These are phyloP conservation scores for Botrytis sinoallii DNA, from an alignment of 2,329 filamentous ascomycete species.

Conservation along the genomic window DNA sequence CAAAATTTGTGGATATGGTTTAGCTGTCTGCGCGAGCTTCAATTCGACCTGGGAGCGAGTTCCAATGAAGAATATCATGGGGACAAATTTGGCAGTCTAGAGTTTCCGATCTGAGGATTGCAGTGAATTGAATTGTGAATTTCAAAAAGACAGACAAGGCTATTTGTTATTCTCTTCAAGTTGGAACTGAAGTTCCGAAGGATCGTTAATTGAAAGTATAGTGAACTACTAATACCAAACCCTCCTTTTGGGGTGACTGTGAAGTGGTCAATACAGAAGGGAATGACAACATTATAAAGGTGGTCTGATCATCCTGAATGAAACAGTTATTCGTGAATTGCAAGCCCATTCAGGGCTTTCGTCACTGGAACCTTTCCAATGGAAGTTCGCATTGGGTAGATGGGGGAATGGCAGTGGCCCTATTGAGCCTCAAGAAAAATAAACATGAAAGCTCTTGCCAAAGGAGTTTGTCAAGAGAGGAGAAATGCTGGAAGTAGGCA, in stretches of 20 bases:
- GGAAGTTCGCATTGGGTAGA: not conserved
- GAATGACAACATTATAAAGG: not conserved
- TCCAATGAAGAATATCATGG: no score
- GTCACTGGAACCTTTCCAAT: not conserved
- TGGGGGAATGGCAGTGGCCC: not conserved
- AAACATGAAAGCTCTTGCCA: no score
- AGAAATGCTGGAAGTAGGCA: not conserved
- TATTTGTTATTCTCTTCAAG: not conserved
- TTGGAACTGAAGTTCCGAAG: not conserved
- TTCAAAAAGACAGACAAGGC: not conserved
- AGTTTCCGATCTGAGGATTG: not conserved
- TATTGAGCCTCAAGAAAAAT: not conserved
- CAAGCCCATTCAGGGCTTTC: not conserved
- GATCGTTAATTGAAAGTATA: not conserved
- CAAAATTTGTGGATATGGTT: no score
- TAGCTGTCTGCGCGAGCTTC: no score
- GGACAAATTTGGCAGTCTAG: not conserved
- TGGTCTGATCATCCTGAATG: not conserved
- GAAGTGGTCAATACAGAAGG: not conserved
- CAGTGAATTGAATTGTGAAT: not conserved
- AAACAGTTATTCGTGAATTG: not conserved
- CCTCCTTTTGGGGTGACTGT: fast-evolving
- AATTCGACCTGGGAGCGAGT: no score
- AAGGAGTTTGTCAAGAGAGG: not conserved
- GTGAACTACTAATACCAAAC: not conserved